Evolutionary conservation across 208 protist species (phyloP).

Genomic region (Leptomonas pyrrhocoris): DNA sequence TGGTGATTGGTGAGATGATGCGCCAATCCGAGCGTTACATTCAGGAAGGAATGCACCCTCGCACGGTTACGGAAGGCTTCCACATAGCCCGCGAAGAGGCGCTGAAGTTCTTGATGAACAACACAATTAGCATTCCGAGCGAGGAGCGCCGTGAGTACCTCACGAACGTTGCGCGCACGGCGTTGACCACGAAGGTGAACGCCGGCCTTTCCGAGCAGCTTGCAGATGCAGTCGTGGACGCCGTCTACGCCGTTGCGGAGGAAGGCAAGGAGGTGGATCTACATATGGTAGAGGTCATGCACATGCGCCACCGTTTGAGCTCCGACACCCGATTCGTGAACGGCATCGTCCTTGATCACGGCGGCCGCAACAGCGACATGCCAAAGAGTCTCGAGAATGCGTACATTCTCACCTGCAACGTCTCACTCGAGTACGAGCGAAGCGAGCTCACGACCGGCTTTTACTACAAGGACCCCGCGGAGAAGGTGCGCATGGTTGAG

Average conservation of each 20-base stretch:
- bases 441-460: slow-evolving; percentile 98
- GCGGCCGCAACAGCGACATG: slow-evolving; percentile 99
- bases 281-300: slow-evolving; percentile 99
- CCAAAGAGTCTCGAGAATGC: slow-evolving; percentile 96
- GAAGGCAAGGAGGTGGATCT: slow-evolving; percentile 94
- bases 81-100: slow-evolving; percentile 94
- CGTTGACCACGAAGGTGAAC: slow-evolving; percentile 95
- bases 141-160: slow-evolving; percentile 92
- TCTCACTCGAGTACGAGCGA: slow-evolving; percentile 99
- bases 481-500: slow-evolving; percentile 97
- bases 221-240: slow-evolving; percentile 96
- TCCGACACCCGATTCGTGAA: slow-evolving; percentile 97
- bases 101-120: slow-evolving; percentile 89
- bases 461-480: slow-evolving; percentile 97
- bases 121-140: slow-evolving; percentile 70
- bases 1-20: slow-evolving; percentile 99
- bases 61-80: slow-evolving; percentile 98
- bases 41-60: slow-evolving; percentile 98
- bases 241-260: slow-evolving; percentile 91
- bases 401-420: slow-evolving; percentile 99
- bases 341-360: slow-evolving; percentile 99
- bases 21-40: slow-evolving; percentile 98
- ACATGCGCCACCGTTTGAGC: slow-evolving; percentile 98
- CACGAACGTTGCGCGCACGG: slow-evolving; percentile 95
- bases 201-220: slow-evolving; percentile 79